Evolutionary conservation across 352 stramenopile species (phyloP).

Genomic region (Blastocystis sp.): DNA sequence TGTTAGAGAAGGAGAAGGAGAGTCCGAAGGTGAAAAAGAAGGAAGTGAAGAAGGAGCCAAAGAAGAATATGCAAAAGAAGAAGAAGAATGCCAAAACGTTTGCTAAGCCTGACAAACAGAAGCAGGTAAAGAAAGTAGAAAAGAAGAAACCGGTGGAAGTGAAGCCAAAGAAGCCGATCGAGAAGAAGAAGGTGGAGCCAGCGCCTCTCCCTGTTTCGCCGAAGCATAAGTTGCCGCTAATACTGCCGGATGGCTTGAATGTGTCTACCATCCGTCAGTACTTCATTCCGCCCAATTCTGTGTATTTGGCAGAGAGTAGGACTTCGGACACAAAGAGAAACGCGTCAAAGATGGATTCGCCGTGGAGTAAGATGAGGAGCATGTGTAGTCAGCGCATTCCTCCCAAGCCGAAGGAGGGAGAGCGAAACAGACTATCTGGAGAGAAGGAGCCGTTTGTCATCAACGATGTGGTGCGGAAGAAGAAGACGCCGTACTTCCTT

Average conservation of each 20-base stretch:
- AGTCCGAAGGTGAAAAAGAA: background rate
- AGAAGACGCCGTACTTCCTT: background rate
- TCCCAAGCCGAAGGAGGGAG: background rate
- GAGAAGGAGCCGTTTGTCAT: background rate
- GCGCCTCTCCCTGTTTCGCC: background rate
- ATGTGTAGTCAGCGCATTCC: background rate
- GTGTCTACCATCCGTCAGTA: background rate
- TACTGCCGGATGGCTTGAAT: background rate
- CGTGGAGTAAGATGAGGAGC: background rate
- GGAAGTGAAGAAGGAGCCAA: background rate
- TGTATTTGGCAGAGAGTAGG: too few species aligned
- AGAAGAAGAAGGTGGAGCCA: background rate
- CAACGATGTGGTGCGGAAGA: background rate
- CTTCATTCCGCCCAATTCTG: background rate
- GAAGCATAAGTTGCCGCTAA: background rate
- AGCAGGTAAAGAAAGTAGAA: background rate
- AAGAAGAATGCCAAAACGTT: background rate
- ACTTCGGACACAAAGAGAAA: background rate
- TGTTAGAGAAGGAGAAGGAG: background rate
- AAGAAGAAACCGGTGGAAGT: background rate
- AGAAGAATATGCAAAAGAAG: background rate
- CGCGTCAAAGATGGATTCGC: background rate
- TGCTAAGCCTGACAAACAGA: background rate
- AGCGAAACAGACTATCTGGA: slow-evolving; percentile 10
- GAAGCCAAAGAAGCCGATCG: background rate